These are phyloP conservation scores for Colletotrichum agaves DNA, from an alignment of 2,329 filamentous ascomycete genomes.

Conservation along the genomic window DNA sequence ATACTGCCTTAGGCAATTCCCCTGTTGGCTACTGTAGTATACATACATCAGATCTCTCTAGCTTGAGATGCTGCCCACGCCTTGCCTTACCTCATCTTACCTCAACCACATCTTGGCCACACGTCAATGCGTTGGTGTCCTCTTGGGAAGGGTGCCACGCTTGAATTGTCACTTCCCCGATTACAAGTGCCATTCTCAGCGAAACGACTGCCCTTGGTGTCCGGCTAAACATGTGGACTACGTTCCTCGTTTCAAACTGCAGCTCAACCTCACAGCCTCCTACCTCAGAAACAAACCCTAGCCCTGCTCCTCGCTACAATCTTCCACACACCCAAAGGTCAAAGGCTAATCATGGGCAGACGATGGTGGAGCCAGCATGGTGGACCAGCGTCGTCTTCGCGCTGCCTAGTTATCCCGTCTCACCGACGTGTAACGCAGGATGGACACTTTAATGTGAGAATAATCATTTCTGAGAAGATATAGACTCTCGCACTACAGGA, in stretches of 20 bases:
- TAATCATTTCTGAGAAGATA: conserved; percentile 16
- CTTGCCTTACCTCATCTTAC: conserved; percentile 23
- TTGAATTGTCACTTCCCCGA: conserved; percentile 5
- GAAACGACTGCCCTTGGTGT: not conserved
- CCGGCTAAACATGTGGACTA: conserved; percentile 42
- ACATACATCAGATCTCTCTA: conserved; percentile 11
- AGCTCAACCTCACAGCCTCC: not conserved
- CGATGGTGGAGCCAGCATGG: conserved; percentile 15
- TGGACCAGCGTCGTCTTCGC: conserved; percentile 29
- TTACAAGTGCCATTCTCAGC: conserved; percentile 1
- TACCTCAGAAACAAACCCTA: conserved; percentile 22
- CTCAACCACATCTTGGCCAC: conserved; percentile 13
- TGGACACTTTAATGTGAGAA: not conserved
- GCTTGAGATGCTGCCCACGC: not conserved
- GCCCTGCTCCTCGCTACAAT: conserved; percentile 32
- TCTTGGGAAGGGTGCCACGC: not conserved
- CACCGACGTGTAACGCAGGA: conserved; percentile 11
- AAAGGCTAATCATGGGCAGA: conserved; percentile 29
- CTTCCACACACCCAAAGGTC: conserved; percentile 25
- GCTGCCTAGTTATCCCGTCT: conserved; percentile 16
- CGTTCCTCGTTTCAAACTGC: conserved; percentile 38
- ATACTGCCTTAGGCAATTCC: not conserved
- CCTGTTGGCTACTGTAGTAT: not conserved
- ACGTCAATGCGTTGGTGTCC: not conserved
- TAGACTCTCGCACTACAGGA: conserved; percentile 6